Evolutionary conservation across 2,329 filamentous ascomycete species (phyloP).

Genomic region (Penicillium aurantiogriseum): DNA sequence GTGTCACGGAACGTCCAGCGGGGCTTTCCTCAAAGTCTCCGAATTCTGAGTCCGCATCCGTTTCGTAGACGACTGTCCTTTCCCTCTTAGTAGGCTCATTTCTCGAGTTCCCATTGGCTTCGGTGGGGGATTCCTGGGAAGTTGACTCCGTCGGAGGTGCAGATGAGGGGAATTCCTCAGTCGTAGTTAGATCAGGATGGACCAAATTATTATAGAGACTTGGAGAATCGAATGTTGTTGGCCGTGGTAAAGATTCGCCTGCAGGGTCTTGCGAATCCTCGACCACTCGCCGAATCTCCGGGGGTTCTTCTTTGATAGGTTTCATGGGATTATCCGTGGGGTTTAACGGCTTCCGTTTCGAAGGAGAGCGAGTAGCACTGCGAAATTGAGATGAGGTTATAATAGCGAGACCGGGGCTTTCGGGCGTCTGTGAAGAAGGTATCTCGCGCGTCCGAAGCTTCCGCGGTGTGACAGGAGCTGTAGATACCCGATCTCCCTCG

Average conservation of each 20-base stretch:
- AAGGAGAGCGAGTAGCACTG: constrained; percentile 28
- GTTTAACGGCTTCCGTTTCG: constrained; percentile 16
- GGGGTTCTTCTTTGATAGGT: constrained; percentile 24
- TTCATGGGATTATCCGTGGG: background rate
- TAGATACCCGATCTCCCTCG: background rate
- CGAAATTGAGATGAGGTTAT: constrained; percentile 38
- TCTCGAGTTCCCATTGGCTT: background rate
- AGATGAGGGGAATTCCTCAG: constrained; percentile 1
- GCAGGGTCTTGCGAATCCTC: constrained; percentile 9
- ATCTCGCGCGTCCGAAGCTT: constrained; percentile 36
- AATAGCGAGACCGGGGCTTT: constrained; percentile 40
- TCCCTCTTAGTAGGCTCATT: constrained; percentile 15
- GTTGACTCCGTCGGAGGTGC: constrained; percentile 2
- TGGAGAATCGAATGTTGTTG: constrained; percentile 1
- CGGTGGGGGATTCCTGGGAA: background rate
- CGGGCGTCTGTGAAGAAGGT: constrained; percentile 45
- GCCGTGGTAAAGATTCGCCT: background rate
- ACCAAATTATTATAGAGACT: background rate
- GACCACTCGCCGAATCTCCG: background rate
- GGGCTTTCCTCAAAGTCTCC: constrained; percentile 27
- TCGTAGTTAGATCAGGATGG: background rate
- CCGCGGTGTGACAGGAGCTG: constrained; percentile 33
- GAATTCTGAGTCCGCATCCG: constrained; percentile 41
- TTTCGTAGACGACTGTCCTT: constrained; percentile 43
- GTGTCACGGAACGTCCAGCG: constrained; percentile 14